Base-by-base conservation (phyloP, 208 protist genomes). In the Acanthamoeba sp. region DNA sequence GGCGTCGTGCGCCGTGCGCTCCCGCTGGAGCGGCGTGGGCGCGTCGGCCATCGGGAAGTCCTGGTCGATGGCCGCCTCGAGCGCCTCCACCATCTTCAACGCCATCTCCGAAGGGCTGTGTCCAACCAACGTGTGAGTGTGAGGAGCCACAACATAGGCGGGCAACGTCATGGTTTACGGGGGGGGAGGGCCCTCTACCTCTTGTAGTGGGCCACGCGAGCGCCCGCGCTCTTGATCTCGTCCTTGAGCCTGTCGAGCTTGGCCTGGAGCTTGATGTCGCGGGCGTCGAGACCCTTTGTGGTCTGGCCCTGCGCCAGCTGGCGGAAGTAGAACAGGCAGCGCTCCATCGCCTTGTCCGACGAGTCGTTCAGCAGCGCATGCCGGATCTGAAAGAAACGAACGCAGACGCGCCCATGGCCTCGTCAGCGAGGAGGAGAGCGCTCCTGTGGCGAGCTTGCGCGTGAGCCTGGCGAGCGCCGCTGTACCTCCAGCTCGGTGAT, bases 401-500 rank as follows among this genome's bases (percentile, higher is more conserved):
- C 24, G 12, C 2, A n/a, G 32, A 20, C 24, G 7, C 24, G 14
- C 32, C 24, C 14, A 20, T 22, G 32, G 2, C 7, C 62, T 36
- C 24, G 62, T n/a, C 32, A 71, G 62, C 2, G 12, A 71, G n/a
- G n/a, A n/a, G n/a, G n/a, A n/a, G n/a, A n/a, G n/a, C n/a, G n/a
- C n/a, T n/a, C n/a, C n/a, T n/a, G n/a, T n/a, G n/a, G n/a, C n/a
- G n/a, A n/a, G n/a, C n/a, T n/a, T n/a, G n/a, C n/a, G n/a, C n/a
- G n/a, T n/a, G n/a, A n/a, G n/a, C 62, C 7, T 36, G 32, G 12
- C n/a, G 32, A 3, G 5, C 6, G 32, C 24, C 3, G 14, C 7
- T 10, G 62, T 36, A 94, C 57, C 59, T 94, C 91, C 4, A 94
- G 36, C 73, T 94, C 91, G 38, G 91, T 94, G 29, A 94, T 90